Evolutionary conservation across 2,329 filamentous ascomycete species (phyloP).

Genomic region (Ciborinia camelliae): DNA sequence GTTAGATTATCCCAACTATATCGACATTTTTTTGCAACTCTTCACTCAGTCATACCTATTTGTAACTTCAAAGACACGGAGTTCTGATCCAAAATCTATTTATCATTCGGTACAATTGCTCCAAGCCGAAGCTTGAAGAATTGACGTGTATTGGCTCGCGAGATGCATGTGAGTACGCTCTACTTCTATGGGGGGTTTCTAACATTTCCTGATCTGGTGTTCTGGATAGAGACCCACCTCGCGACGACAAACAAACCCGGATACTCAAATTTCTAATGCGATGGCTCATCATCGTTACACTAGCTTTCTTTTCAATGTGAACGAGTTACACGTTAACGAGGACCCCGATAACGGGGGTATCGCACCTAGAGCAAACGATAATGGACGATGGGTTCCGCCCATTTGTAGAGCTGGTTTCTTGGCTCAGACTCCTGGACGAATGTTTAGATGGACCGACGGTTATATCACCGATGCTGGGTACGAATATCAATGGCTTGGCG

Average conservation of each 20-base stretch:
- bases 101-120: neutral
- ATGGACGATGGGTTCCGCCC: constrained; percentile 31
- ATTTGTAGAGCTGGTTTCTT: constrained; percentile 22
- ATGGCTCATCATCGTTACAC: constrained; percentile 7
- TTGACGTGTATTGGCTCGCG: neutral
- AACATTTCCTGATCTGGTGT: neutral
- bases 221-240: neutral
- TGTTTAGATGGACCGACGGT: constrained; percentile 31
- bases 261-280: neutral
- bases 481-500: constrained; percentile 21
- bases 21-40: neutral
- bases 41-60: neutral
- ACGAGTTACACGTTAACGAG: constrained; percentile 41
- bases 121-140: neutral
- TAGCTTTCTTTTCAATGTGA: constrained; percentile 41
- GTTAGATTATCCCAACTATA: neutral
- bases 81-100: neutral
- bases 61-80: neutral
- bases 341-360: constrained; percentile 23
- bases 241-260: constrained; percentile 2
- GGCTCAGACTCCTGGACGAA: constrained; percentile 21
- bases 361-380: constrained; percentile 18
- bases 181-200: neutral
- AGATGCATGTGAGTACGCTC: constrained; percentile 2
- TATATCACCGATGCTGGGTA: constrained; percentile 15